A percentile compares a stretch with the other conserved stretches of the same genome.
These are phyloP conservation scores for Parachaetomium inaequale DNA, from an alignment of 495 filamentous ascomycete species.

Conservation along the genomic window DNA sequence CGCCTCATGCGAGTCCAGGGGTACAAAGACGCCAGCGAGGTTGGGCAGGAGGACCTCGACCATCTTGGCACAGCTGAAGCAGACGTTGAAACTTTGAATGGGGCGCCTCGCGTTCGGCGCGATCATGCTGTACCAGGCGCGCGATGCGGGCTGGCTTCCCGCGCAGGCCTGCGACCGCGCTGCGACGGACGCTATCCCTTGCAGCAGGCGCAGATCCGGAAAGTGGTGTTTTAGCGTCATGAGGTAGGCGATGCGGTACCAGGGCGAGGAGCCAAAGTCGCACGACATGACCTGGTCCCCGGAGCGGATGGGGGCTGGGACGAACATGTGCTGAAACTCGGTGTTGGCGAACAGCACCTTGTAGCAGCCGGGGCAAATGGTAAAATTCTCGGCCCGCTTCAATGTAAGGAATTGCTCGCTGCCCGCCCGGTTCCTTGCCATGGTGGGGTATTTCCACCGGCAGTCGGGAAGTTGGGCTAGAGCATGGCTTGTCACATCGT, in stretches of 20 bases:
- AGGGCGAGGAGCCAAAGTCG: constrained; percentile 44
- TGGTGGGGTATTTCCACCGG: constrained; percentile 31
- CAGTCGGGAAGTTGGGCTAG: constrained; percentile 39
- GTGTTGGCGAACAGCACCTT: constrained; percentile 36
- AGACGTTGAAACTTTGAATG: constrained; percentile 40
- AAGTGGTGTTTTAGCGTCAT: constrained; percentile 39
- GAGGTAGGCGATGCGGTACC: constrained; percentile 47
- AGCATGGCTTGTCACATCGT: constrained; percentile 31
- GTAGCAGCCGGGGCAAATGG: constrained; percentile 47
- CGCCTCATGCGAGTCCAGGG: constrained; percentile 35
- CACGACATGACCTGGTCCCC: constrained; percentile 38
- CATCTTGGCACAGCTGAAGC: constrained; percentile 40
- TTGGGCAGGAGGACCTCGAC: constrained; percentile 43
- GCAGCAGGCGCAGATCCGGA: constrained; percentile 39
- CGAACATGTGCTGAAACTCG: constrained; percentile 39
- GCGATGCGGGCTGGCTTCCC: constrained; percentile 26
- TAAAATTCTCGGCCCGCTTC: constrained; percentile 42
- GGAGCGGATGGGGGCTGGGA: constrained; percentile 34
- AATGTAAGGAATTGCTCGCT: constrained; percentile 41
- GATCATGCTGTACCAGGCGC: constrained; percentile 44
- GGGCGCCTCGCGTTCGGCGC: constrained; percentile 33
- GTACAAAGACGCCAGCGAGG: constrained; percentile 39
- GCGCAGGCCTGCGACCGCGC: constrained; percentile 36
- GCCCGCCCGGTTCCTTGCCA: constrained; percentile 18
- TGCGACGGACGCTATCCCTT: constrained; percentile 38